Evolutionary conservation across 2,329 filamentous ascomycete genomes (phyloP).

Genomic region (Fusarium gaditjirri): DNA sequence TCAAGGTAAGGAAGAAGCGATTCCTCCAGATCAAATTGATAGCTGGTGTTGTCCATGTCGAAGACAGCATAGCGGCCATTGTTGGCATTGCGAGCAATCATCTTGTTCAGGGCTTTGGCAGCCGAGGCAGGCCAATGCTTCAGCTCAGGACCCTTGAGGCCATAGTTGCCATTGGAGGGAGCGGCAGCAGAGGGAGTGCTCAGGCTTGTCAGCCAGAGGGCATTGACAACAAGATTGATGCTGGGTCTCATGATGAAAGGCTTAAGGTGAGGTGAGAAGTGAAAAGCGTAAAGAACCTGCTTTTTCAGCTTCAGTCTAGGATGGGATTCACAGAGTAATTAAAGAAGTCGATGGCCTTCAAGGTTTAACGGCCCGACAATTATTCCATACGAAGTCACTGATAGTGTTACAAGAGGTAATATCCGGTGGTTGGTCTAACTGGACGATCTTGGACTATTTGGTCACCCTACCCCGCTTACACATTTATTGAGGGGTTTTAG

Average conservation of each 20-base stretch:
- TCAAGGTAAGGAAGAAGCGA: slow-evolving; percentile 57
- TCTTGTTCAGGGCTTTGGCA: slow-evolving; percentile 49
- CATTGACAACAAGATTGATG: slow-evolving; percentile 15
- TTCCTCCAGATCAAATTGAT: slow-evolving; percentile 56
- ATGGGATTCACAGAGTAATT: slow-evolving; percentile 6
- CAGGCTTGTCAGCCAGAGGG: slow-evolving; percentile 30
- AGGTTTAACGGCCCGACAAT: slow-evolving; percentile 24
- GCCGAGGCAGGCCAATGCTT: slow-evolving; percentile 53
- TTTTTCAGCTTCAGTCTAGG: background rate
- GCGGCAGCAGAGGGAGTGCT: slow-evolving; percentile 17
- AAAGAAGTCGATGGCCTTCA: background rate
- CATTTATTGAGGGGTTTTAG: slow-evolving; percentile 11
- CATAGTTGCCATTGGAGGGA: slow-evolving; percentile 11
- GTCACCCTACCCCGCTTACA: slow-evolving; percentile 16
- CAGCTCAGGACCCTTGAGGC: slow-evolving; percentile 36
- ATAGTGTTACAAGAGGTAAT: slow-evolving; percentile 7
- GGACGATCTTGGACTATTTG: slow-evolving; percentile 30
- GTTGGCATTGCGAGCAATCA: slow-evolving; percentile 54
- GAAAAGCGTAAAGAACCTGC: slow-evolving; percentile 1
- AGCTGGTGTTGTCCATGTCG: slow-evolving; percentile 60
- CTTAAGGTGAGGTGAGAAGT: background rate
- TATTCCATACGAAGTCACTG: slow-evolving; percentile 12
- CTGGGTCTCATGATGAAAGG: slow-evolving; percentile 26
- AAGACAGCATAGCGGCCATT: slow-evolving; percentile 53
- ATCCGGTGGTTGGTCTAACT: slow-evolving; percentile 12